A percentile compares a stretch with the other conserved stretches of the same genome.
These are phyloP conservation scores for Yamadazyma blattariae DNA, from an alignment of 1,139 yeast genomes.

Conservation along the genomic window DNA sequence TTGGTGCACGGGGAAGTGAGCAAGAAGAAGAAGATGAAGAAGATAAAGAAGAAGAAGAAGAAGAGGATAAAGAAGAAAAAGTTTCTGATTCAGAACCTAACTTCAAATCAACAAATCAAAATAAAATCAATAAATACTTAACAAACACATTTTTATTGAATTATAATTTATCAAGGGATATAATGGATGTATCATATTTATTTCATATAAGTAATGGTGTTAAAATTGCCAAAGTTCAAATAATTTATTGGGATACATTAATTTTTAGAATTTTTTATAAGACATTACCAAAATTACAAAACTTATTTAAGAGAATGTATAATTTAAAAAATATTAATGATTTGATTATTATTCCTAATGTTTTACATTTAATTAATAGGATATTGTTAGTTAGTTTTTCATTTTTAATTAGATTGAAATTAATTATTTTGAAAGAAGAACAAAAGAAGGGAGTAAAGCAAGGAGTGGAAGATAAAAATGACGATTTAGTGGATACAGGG, in stretches of 20 bases:
- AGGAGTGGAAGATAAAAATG: no score
- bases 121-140: no score
- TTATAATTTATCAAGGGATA: background rate
- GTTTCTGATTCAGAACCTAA: background rate
- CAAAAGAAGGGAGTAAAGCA: no score
- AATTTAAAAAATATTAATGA: constrained; percentile 2
- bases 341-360: constrained; percentile 3
- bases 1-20: no score
- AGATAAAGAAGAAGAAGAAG: no score
- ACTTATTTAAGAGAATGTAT: background rate
- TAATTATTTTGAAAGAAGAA: background rate
- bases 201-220: constrained; percentile 4
- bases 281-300: background rate
- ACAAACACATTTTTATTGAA: constrained; percentile 2
- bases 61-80: background rate
- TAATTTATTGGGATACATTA: background rate
- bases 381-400: constrained; percentile 2
- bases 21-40: no score
- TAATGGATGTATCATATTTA: constrained; percentile 1
- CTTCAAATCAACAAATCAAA: background rate
- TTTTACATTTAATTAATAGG: constrained; percentile 5
- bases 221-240: background rate
- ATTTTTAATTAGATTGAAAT: constrained; percentile 2
- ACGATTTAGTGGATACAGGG: no score
- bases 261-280: constrained; percentile 1